Evolutionary conservation across 163 green algal species (phyloP).

Genomic region (Chloromonas sp.): DNA sequence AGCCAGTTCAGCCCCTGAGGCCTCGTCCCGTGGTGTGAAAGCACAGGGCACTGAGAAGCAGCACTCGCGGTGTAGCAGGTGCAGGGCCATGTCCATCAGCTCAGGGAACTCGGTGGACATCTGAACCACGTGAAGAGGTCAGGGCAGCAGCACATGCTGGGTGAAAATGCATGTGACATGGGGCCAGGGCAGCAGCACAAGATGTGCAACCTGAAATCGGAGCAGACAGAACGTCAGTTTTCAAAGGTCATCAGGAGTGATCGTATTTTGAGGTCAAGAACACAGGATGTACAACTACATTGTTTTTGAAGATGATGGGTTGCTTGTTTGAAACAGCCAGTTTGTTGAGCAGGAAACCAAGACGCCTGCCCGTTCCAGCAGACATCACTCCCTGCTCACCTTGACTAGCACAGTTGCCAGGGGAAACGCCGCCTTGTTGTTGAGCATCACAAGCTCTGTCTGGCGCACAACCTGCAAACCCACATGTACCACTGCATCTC

Average conservation of each 20-base stretch:
- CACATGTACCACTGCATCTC: neutral
- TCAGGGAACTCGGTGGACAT: constrained; percentile 28
- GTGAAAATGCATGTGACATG: no score
- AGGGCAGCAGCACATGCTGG: no score
- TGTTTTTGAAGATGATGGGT: no score
- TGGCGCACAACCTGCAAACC: constrained; percentile 9
- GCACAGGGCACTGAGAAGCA: constrained; percentile 8
- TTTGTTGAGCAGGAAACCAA: no score
- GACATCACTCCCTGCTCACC: neutral
- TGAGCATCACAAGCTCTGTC: constrained; percentile 14
- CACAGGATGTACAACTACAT: no score
- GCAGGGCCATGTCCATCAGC: constrained; percentile 21
- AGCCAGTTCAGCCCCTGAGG: neutral
- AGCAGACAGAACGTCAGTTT: no score
- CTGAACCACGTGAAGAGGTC: constrained; percentile 5
- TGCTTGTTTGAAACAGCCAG: no score
- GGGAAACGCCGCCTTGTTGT: constrained; percentile 65
- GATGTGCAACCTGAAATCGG: no score
- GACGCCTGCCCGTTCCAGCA: no score
- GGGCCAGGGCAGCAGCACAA: no score
- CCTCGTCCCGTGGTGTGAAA: neutral
- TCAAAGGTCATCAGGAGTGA: no score
- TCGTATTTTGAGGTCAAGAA: no score
- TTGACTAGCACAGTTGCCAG: constrained; percentile 70
- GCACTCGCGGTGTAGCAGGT: constrained; percentile 17